These are phyloP conservation scores for Agapanthus africanus DNA, from an alignment of 106 monocot species.

Conservation along the genomic window DNA sequence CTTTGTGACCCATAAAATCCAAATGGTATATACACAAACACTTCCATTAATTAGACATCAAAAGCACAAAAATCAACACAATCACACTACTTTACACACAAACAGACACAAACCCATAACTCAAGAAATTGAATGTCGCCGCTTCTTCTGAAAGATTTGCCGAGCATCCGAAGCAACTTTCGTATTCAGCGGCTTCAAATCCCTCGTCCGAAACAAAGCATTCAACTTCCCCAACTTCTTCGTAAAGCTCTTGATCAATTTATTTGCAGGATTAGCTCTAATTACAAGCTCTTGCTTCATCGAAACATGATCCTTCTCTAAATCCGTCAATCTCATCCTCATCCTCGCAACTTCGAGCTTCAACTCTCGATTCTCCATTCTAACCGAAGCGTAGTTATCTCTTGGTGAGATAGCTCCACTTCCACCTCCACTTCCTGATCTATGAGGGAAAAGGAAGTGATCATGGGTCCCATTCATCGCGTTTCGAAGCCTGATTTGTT, in stretches of 20 bases:
- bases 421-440: slow-evolving; percentile 62
- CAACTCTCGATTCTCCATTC: slow-evolving; percentile 81
- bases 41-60: slow-evolving; percentile 39
- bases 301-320: slow-evolving; percentile 82
- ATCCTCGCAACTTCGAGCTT: slow-evolving; percentile 84
- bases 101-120: slow-evolving; percentile 71
- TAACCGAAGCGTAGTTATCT: slow-evolving; percentile 74
- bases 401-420: slow-evolving; percentile 38
- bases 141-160: slow-evolving; percentile 46
- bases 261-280: slow-evolving; percentile 49
- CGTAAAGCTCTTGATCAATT: slow-evolving; percentile 46
- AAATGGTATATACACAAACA: slow-evolving; percentile 26
- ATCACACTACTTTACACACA: no score
- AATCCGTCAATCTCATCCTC: slow-evolving; percentile 81
- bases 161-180: slow-evolving; percentile 31
- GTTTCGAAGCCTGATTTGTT: slow-evolving; percentile 77
- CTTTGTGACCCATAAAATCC: neutral
- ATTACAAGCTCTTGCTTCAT: slow-evolving; percentile 81
- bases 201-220: slow-evolving; percentile 34
- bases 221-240: slow-evolving; percentile 50
- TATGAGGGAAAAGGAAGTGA: slow-evolving; percentile 43
- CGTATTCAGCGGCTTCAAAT: slow-evolving; percentile 16
- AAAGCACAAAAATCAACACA: slow-evolving; percentile 45
- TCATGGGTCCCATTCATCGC: slow-evolving; percentile 62
- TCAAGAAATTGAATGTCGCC: slow-evolving; percentile 50